phyloP scores from a whole-genome alignment of 495 filamentous ascomycete genomes.

The Daldinia vernicosa region DNA sequence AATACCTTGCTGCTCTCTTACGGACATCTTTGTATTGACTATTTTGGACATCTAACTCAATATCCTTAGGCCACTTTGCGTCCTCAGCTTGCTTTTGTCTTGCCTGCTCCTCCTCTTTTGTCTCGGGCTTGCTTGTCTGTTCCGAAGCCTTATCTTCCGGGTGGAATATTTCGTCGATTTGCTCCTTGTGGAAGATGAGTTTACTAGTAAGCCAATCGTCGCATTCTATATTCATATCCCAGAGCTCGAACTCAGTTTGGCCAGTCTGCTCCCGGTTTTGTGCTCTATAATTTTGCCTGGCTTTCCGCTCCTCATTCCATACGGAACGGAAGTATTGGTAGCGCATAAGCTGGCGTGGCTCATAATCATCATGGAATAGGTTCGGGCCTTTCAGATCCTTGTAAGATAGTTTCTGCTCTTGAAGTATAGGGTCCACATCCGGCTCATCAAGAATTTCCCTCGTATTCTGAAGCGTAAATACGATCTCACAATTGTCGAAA shows the following conservation, averaged over 20 bases:
- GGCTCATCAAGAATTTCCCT: constrained; percentile 28
- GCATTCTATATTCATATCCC: constrained; percentile 38
- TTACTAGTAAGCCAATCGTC: constrained; percentile 59
- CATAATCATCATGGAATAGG: constrained; percentile 37
- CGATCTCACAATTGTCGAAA: constrained; percentile 56
- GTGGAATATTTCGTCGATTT: constrained; percentile 48
- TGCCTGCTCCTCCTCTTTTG: constrained; percentile 24
- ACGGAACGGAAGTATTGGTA: constrained; percentile 48
- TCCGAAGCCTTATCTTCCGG: not conserved
- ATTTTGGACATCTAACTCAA: constrained; percentile 25
- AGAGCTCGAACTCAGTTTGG: constrained; percentile 8
- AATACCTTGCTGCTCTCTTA: constrained; percentile 38
- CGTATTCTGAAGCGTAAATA: constrained; percentile 58
- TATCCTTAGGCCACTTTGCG: constrained; percentile 27
- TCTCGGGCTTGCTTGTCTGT: not conserved
- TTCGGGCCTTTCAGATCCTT: constrained; percentile 20
- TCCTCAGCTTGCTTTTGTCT: constrained; percentile 28
- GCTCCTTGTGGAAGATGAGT: constrained; percentile 59
- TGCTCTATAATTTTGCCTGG: constrained; percentile 17
- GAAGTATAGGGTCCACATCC: not conserved
- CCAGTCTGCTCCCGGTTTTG: not conserved
- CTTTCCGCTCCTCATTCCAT: constrained; percentile 37
- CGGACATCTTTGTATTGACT: constrained; percentile 33
- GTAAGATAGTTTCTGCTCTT: constrained; percentile 28
- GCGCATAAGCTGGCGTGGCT: constrained; percentile 47